Conservation (phyloP, 163 green algal species). For the Prototheca wickerhamii region DNA sequence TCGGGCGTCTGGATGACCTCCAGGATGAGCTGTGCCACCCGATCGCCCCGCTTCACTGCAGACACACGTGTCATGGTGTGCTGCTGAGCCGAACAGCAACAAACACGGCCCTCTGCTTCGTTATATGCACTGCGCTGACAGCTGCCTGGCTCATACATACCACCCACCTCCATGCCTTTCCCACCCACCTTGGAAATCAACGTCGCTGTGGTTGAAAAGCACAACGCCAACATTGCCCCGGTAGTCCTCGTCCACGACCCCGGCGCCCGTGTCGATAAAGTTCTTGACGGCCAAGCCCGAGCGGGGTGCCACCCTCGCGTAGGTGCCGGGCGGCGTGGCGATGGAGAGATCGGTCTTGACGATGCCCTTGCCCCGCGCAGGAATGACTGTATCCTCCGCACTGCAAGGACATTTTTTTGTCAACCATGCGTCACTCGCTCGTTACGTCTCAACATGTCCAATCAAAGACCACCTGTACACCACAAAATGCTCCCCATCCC, state of each 20-base stretch:
- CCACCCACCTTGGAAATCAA: constrained; percentile 63
- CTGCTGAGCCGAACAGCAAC: too few relatives aligned
- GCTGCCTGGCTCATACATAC: too few relatives aligned
- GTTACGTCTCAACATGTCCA: background rate
- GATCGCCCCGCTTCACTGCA: constrained; percentile 81
- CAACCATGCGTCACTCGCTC: background rate
- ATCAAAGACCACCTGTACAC: background rate
- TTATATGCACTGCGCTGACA: background rate
- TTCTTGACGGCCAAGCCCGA: constrained; percentile 95
- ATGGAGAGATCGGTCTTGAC: constrained; percentile 87
- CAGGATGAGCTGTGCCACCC: constrained; percentile 94
- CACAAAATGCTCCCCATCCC: too few relatives aligned
- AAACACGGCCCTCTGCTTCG: background rate
- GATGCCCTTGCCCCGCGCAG: constrained; percentile 71
- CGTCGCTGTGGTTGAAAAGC: constrained; percentile 93
- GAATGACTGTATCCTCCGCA: constrained; percentile 74
- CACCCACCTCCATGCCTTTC: background rate
- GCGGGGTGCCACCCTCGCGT: constrained; percentile 86
- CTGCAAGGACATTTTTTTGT: constrained; percentile 39
- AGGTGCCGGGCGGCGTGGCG: constrained; percentile 80
- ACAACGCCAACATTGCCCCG: constrained; percentile 86
- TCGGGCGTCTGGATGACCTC: constrained; percentile 90
- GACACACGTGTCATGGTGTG: background rate
- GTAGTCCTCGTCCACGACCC: constrained; percentile 97
- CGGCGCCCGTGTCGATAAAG: constrained; percentile 92